phyloP scores from a whole-genome alignment of 495 filamentous ascomycete species.

The Podospora appendiculata region DNA sequence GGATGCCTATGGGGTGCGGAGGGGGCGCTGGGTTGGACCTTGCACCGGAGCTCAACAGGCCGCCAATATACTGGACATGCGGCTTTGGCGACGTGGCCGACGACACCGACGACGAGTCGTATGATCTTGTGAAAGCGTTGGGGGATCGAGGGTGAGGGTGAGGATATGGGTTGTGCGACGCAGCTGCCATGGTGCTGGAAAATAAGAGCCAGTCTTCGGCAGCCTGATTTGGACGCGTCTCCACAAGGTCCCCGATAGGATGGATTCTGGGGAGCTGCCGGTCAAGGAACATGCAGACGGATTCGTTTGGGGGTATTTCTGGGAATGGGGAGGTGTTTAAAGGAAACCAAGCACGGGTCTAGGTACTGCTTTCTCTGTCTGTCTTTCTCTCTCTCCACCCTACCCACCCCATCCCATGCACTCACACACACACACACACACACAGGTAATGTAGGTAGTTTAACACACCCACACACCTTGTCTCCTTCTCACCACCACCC shows the following conservation, averaged over 20 bases:
- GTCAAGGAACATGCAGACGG: constrained; percentile 39
- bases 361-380: neutral
- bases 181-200: constrained; percentile 42
- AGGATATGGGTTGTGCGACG: constrained; percentile 26
- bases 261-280: constrained; percentile 30
- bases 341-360: constrained; percentile 7
- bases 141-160: constrained; percentile 47
- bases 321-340: constrained; percentile 14
- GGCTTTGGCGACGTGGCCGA: constrained; percentile 47
- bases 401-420: neutral
- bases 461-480: neutral
- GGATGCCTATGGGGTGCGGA: constrained; percentile 38
- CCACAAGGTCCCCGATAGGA: constrained; percentile 32
- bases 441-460: neutral
- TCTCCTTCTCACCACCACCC: neutral
- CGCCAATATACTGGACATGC: constrained; percentile 35
- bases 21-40: constrained; percentile 28
- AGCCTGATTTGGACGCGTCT: constrained; percentile 27
- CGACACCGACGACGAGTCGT: constrained; percentile 48
- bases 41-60: constrained; percentile 34
- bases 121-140: constrained; percentile 43
- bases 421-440: constrained; percentile 4
- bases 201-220: constrained; percentile 18
- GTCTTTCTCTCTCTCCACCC: constrained; percentile 2
- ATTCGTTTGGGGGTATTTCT: constrained; percentile 14